Conservation (phyloP, 2,329 filamentous ascomycete genomes). For the Didymella pomorum region DNA sequence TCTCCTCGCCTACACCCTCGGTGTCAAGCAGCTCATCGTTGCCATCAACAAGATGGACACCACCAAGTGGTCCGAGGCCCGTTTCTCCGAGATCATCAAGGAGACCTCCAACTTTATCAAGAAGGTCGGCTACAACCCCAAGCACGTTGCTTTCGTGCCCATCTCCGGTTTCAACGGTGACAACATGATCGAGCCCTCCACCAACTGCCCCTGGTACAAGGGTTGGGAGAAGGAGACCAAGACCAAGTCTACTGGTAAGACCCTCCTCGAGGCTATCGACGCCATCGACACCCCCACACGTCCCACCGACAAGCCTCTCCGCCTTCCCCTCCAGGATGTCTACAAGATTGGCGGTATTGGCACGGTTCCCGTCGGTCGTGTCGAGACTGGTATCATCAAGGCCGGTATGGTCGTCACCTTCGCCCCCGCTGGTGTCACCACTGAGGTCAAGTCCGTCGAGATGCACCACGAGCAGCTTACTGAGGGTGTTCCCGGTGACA, state of each 20-base stretch:
- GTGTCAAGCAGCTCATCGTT: slow-evolving; percentile 99
- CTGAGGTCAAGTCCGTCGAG: slow-evolving; percentile 99
- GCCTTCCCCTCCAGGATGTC: slow-evolving; percentile 99
- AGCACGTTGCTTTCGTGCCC: slow-evolving; percentile 96
- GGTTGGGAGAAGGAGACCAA: slow-evolving; percentile 99
- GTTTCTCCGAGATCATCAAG: slow-evolving; percentile 99
- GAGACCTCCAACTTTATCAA: slow-evolving; percentile 99
- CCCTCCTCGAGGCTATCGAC: slow-evolving; percentile 98
- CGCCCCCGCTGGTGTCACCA: slow-evolving; percentile 98
- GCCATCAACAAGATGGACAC: slow-evolving; percentile 99
- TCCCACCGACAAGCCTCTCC: slow-evolving; percentile 98
- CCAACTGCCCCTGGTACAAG: slow-evolving; percentile 99
- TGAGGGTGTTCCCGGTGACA: slow-evolving; percentile 98
- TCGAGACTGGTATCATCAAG: slow-evolving; percentile 97
- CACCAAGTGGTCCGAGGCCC: slow-evolving; percentile 95
- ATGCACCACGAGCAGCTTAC: slow-evolving; percentile 99
- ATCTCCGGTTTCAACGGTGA: slow-evolving; percentile 99
- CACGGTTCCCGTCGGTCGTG: slow-evolving; percentile 99
- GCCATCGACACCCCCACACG: slow-evolving; percentile 90
- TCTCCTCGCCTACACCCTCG: slow-evolving; percentile 98
- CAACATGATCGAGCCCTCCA: slow-evolving; percentile 94
- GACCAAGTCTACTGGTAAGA: slow-evolving; percentile 90
- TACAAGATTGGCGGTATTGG: slow-evolving; percentile 99
- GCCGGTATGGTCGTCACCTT: slow-evolving; percentile 94
- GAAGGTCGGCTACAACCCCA: slow-evolving; percentile 99